Conservation (phyloP, 2,329 filamentous ascomycete genomes). For the Hypoxylon sp. region DNA sequence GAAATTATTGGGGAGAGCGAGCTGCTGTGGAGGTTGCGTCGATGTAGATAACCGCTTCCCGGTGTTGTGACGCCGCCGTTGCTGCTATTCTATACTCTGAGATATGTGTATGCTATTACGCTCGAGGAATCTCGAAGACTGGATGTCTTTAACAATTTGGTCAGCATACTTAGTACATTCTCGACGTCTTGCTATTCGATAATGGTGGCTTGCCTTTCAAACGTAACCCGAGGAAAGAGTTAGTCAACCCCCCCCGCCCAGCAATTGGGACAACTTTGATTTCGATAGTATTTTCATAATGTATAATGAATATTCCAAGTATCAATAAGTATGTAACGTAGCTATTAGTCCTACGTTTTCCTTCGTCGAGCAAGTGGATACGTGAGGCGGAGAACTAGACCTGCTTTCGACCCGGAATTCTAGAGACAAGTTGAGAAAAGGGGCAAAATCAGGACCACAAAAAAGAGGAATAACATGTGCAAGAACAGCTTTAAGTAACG, state of each 20-base stretch:
- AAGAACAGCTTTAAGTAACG: background rate
- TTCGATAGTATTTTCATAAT: background rate
- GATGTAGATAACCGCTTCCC: background rate
- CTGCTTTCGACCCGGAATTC: background rate
- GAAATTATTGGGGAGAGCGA: background rate
- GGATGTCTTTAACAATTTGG: background rate
- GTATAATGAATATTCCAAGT: background rate
- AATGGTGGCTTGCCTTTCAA: background rate
- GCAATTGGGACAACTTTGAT: background rate
- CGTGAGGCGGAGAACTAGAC: background rate
- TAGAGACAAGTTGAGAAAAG: constrained; percentile 2
- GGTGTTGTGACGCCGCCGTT: background rate
- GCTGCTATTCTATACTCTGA: background rate
- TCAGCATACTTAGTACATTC: background rate
- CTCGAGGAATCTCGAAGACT: background rate
- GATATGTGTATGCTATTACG: background rate
- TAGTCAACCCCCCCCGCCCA: background rate
- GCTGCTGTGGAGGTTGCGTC: background rate
- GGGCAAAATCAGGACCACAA: constrained; percentile 2
- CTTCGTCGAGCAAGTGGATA: background rate
- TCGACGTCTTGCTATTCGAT: background rate
- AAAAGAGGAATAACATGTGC: background rate
- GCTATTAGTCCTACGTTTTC: background rate
- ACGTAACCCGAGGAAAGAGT: background rate
- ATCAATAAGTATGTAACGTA: background rate